Evolutionary conservation across 305 asterid species (phyloP).

Genomic region (Ilex paraguariensis): DNA sequence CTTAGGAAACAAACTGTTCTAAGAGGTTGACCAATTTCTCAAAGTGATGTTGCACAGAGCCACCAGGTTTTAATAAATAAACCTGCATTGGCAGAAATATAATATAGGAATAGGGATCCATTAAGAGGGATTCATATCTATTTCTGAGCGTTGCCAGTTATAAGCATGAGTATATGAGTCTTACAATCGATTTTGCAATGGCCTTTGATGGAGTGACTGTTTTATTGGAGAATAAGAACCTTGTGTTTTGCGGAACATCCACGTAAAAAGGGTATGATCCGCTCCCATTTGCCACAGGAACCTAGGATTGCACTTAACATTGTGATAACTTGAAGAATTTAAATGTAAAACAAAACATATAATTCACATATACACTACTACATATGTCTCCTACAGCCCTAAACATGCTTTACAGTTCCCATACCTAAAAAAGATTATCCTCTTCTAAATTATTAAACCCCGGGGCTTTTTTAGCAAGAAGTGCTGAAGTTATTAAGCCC

Average conservation of each 20-base stretch:
- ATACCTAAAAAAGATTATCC: too few relatives aligned
- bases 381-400: too few relatives aligned
- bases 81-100: conserved; percentile 61
- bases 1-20: conserved; percentile 83
- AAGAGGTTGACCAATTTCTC: conserved; percentile 89
- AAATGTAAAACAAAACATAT: too few relatives aligned
- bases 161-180: conserved; percentile 17
- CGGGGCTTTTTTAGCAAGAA: too few relatives aligned
- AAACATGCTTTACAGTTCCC: too few relatives aligned
- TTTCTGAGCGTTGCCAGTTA: neutral
- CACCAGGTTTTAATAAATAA: conserved; percentile 82
- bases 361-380: too few relatives aligned
- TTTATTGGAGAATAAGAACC: conserved; percentile 82
- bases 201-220: conserved; percentile 78
- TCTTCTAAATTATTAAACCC: too few relatives aligned
- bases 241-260: conserved; percentile 90
- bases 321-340: too few relatives aligned
- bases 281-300: conserved; percentile 96
- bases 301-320: conserved; percentile 36
- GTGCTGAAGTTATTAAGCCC: too few relatives aligned
- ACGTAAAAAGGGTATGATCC: conserved; percentile 83
- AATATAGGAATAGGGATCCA: conserved; percentile 3
- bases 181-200: conserved; percentile 94
- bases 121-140: neutral
- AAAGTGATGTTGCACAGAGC: conserved; percentile 73